phyloP scores from a whole-genome alignment of 1,284 basidiomycete genomes.

The Crucibulum parvulum region DNA sequence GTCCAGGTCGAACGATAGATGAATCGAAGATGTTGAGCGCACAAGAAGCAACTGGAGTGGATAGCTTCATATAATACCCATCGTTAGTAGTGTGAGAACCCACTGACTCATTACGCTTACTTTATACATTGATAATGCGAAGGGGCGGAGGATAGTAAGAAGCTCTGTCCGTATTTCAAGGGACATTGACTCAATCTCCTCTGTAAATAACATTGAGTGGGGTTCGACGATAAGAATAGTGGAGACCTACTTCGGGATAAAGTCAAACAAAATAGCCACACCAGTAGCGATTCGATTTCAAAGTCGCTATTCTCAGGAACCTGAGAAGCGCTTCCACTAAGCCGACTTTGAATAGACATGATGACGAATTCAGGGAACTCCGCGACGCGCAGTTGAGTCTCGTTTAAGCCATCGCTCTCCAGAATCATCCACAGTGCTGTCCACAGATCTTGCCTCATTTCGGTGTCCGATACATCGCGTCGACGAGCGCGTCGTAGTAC shows the following conservation, averaged over 20 bases:
- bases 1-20: too few species aligned
- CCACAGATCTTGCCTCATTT: slow-evolving; percentile 52
- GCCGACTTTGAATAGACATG: slow-evolving; percentile 21
- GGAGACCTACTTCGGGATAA: slow-evolving; percentile 27
- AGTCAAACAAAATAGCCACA: slow-evolving; percentile 49
- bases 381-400: slow-evolving; percentile 43
- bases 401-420: slow-evolving; percentile 53
- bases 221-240: slow-evolving; percentile 9
- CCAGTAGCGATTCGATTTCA: slow-evolving; percentile 29
- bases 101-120: too few species aligned
- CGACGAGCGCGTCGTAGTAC: slow-evolving; percentile 51
- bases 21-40: too few species aligned
- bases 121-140: too few species aligned
- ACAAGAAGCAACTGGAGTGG: too few species aligned
- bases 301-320: neutral
- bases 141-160: too few species aligned
- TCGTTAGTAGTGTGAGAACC: too few species aligned
- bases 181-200: slow-evolving; percentile 18
- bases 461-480: slow-evolving; percentile 32
- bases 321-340: slow-evolving; percentile 1
- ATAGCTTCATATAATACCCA: too few species aligned
- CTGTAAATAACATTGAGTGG: slow-evolving; percentile 11
- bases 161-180: neutral
- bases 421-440: slow-evolving; percentile 57
- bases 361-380: slow-evolving; percentile 43